Conservation (phyloP, 306 rosid species). For the Boehmeria nivea region DNA sequence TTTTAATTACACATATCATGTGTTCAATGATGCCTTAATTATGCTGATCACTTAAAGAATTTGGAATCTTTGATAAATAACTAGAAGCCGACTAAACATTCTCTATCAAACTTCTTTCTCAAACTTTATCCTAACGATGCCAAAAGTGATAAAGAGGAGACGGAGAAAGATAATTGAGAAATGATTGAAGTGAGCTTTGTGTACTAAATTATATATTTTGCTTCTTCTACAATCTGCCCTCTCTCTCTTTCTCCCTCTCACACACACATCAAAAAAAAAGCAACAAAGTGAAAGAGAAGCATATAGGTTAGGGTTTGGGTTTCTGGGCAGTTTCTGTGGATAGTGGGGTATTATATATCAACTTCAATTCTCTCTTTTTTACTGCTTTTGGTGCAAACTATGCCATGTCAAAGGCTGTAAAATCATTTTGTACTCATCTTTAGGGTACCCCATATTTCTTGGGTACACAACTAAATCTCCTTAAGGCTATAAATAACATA, state of each 20-base stretch:
- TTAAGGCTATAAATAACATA: no score
- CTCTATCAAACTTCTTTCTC: not conserved
- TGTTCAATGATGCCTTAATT: not conserved
- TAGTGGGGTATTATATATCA: constrained; percentile 9
- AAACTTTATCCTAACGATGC: not conserved
- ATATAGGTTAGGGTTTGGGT: not conserved
- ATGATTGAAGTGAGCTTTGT: constrained; percentile 10
- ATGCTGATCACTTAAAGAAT: not conserved
- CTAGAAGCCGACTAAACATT: not conserved
- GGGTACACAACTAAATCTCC: constrained; percentile 17
- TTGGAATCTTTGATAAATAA: not conserved
- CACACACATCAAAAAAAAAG: constrained; percentile 6
- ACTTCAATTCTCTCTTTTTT: not conserved
- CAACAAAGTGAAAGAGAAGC: constrained; percentile 11
- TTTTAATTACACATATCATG: no score
- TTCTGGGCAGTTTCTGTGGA: not conserved
- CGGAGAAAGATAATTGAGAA: constrained; percentile 12
- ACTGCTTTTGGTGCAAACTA: constrained; percentile 21
- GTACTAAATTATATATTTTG: not conserved
- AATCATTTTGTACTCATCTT: constrained; percentile 2
- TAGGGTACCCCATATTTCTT: constrained; percentile 11
- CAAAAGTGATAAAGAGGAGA: constrained; percentile 6
- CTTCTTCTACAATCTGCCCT: constrained; percentile 13
- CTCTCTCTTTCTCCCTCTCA: no score
- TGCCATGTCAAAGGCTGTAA: constrained; percentile 22